Base-by-base conservation (phyloP, 169 alveolate genomes). In the Hepatocystis sp. region DNA sequence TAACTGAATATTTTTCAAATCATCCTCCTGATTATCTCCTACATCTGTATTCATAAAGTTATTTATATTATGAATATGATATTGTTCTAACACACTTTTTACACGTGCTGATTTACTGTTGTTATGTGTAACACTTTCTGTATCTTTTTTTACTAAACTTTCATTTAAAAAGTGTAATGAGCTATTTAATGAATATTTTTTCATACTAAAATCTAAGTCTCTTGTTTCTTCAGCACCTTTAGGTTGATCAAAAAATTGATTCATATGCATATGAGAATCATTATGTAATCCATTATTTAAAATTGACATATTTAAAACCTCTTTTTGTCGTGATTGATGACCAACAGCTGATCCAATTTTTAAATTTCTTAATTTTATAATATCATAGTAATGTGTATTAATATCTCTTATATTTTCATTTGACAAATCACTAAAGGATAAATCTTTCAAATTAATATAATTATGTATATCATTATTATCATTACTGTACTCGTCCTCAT, bases 311-410 rank as follows among this genome's bases (percentile, higher is more conserved):
- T 60, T 76, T 17, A 58, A 27, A 21, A 58, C 8, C 42, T 76
- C 88, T 17, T 76, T 76, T 47, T 76, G 88, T 28, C 58, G 56
- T 8, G 58, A 17, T 30, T 76, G 88, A 32, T 76, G 65, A 4
- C 88, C 88, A 1, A 76, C 55, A 40, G 88, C 88, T 58, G 88
- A 44, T 13, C 88, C 76, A 2, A 76, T 76, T 44, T 76, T 76
- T 4, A 76, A 61, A 19, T 76, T 76, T 15, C 88, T 76, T 25
- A 76, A 30, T 32, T 76, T 76, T 28, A 76, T 76, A 56, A 76
- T 76, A 17, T 76, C 88, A 52, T 60, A 76, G 17, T 44, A 76
- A 39, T 76, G 71, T 30, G 66, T 76, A 30, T 76, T 76, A 2
- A 76, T 76, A 76, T 76, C 88, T 58, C 67, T 58, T 44, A 58